Conservation (phyloP, 176 grass and related monocot species). For the Alopecurus myosuroides region DNA sequence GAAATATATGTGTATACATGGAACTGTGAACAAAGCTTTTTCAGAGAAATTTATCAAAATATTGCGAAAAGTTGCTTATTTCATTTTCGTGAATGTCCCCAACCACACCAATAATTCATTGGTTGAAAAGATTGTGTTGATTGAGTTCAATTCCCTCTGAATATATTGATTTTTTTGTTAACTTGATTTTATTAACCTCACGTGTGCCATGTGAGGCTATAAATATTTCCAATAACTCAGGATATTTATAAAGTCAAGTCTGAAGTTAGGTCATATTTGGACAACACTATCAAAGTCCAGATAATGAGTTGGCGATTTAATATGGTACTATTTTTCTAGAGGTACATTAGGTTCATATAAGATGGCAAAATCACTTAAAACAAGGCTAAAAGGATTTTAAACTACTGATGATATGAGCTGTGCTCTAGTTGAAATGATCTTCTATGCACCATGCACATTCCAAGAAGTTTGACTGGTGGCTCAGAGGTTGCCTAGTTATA, state of each 20-base stretch:
- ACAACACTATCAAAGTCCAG: not conserved
- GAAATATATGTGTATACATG: not conserved
- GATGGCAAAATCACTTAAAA: not conserved
- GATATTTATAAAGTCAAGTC: not conserved
- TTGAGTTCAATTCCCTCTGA: not conserved
- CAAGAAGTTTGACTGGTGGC: not conserved
- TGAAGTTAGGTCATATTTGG: constrained; percentile 2
- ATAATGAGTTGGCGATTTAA: not conserved
- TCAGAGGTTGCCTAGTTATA: not conserved
- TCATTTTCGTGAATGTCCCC: not conserved
- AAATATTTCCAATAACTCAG: not conserved
- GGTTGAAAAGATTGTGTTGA: not conserved
- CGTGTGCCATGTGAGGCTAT: not conserved
- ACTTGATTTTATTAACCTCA: not conserved
- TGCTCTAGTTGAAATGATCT: not conserved
- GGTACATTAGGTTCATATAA: not conserved
- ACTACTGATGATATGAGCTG: not conserved
- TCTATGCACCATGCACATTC: not conserved
- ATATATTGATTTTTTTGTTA: not conserved
- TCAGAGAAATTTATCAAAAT: not conserved
- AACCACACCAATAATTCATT: not conserved
- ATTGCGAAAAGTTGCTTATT: not conserved
- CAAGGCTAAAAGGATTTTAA: not conserved
- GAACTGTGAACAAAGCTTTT: not conserved
- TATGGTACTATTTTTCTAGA: not conserved